phyloP scores from a whole-genome alignment of 139 green algal species.

The Gonium pectorale region DNA sequence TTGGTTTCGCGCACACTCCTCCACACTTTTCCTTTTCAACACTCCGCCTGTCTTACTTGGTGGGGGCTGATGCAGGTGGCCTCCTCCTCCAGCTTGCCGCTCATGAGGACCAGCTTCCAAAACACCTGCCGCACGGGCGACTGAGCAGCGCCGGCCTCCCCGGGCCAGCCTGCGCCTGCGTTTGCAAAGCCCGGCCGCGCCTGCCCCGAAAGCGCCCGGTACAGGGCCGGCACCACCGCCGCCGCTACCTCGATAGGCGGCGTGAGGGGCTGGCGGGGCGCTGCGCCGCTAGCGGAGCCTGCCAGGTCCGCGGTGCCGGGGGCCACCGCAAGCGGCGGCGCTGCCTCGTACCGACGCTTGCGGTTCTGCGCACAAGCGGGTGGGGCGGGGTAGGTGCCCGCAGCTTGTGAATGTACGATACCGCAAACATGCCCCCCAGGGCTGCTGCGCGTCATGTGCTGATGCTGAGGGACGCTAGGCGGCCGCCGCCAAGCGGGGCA shows the following conservation, averaged over 20 bases:
- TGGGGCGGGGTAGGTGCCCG: too few species aligned
- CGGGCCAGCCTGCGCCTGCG: too few species aligned
- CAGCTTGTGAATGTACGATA: too few species aligned
- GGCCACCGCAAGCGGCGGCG: not conserved
- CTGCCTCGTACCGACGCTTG: not conserved
- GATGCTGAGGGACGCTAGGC: too few species aligned
- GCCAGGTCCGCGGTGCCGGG: not conserved
- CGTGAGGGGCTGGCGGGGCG: not conserved
- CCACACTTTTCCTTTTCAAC: not conserved
- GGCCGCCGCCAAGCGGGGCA: too few species aligned
- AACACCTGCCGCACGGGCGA: constrained; percentile 7
- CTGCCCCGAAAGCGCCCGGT: too few species aligned
- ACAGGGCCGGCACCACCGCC: not conserved
- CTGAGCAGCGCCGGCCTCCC: too few species aligned
- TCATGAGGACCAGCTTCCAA: constrained; percentile 39
- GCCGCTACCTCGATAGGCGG: constrained; percentile 10
- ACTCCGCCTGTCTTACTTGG: not conserved
- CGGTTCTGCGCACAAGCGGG: not conserved
- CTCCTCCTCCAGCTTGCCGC: constrained; percentile 2
- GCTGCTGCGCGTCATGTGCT: too few species aligned
- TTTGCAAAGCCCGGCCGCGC: too few species aligned
- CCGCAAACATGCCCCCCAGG: too few species aligned
- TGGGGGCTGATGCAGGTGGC: constrained; percentile 6
- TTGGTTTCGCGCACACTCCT: not conserved
- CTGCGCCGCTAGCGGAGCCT: not conserved